Evolutionary conservation across 2,329 filamentous ascomycete genomes (phyloP).

Genomic region (Cytospora mali): DNA sequence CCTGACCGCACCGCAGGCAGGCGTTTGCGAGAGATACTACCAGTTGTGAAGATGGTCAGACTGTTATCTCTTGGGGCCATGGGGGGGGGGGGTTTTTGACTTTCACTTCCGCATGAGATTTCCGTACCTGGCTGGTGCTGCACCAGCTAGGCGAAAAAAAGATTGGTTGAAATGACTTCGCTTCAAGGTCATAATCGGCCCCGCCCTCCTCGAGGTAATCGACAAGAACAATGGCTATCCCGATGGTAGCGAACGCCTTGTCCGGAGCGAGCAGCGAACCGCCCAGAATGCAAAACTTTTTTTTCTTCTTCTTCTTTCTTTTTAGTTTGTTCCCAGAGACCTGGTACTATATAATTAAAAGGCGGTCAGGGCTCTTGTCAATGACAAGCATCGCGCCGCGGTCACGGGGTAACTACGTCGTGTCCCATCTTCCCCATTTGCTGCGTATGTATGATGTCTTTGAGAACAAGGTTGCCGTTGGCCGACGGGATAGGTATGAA

Average conservation of each 20-base stretch:
- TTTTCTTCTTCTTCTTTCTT: too few relatives aligned
- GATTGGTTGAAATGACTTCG: conserved; percentile 4
- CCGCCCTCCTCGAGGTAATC: conserved; percentile 2
- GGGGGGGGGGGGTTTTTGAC: too few relatives aligned
- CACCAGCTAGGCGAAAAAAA: background rate
- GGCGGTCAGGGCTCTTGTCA: conserved; percentile 18
- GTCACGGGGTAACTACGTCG: conserved; percentile 16
- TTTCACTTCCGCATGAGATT: background rate
- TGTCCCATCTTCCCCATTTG: background rate
- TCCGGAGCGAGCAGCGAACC: conserved; percentile 13
- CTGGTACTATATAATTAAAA: conserved; percentile 5
- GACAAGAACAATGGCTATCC: background rate
- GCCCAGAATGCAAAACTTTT: background rate
- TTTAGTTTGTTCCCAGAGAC: conserved; percentile 7
- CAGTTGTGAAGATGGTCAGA: background rate
- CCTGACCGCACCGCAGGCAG: too few relatives aligned
- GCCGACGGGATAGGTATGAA: background rate
- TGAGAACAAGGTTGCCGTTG: background rate
- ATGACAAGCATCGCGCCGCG: conserved; percentile 17
- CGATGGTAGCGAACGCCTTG: conserved; percentile 3
- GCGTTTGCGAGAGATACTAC: background rate
- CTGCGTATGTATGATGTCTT: background rate
- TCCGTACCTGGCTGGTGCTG: background rate
- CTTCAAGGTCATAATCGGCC: conserved; percentile 14
- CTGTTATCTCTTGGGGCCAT: background rate